Conservation (phyloP, 2,329 filamentous ascomycete species). For the Aspergillus felis region DNA sequence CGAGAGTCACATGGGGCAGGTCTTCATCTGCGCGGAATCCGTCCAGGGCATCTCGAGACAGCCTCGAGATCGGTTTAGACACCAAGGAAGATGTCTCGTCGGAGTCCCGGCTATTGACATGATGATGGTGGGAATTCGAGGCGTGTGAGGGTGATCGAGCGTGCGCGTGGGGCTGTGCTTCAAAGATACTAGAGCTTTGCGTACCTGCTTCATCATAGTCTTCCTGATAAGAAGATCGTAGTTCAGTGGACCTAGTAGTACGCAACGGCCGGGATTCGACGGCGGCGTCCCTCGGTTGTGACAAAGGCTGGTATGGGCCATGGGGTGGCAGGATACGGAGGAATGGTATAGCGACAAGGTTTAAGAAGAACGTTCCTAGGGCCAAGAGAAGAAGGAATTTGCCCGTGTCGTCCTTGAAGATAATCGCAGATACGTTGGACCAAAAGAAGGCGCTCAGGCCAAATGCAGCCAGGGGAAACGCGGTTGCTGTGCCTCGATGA, state of each 20-base stretch:
- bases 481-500: conserved; percentile 87
- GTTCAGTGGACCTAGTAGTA: conserved; percentile 28
- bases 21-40: conserved; percentile 34
- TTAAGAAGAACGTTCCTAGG: conserved; percentile 71
- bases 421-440: conserved; percentile 69
- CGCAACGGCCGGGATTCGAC: conserved; percentile 30
- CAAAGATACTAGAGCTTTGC: conserved; percentile 31
- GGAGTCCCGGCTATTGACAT: conserved; percentile 37
- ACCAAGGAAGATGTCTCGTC: conserved; percentile 81
- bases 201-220: conserved; percentile 35
- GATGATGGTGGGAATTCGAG: conserved; percentile 23
- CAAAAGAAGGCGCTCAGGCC: conserved; percentile 97
- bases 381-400: conserved; percentile 77
- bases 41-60: conserved; percentile 48
- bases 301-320: conserved; percentile 42
- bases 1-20: conserved; percentile 60
- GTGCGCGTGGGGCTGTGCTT: conserved; percentile 22
- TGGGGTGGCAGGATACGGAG: conserved; percentile 66
- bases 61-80: conserved; percentile 56
- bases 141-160: conserved; percentile 28
- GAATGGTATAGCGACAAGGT: conserved; percentile 78
- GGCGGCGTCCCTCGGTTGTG: conserved; percentile 20
- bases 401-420: conserved; percentile 80
- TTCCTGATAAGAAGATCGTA: conserved; percentile 18
- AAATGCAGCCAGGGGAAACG: conserved; percentile 88